These are phyloP conservation scores for Cystobasidiopsis lactophilus DNA, from an alignment of 768 basidiomycete genomes.

Conservation along the genomic window DNA sequence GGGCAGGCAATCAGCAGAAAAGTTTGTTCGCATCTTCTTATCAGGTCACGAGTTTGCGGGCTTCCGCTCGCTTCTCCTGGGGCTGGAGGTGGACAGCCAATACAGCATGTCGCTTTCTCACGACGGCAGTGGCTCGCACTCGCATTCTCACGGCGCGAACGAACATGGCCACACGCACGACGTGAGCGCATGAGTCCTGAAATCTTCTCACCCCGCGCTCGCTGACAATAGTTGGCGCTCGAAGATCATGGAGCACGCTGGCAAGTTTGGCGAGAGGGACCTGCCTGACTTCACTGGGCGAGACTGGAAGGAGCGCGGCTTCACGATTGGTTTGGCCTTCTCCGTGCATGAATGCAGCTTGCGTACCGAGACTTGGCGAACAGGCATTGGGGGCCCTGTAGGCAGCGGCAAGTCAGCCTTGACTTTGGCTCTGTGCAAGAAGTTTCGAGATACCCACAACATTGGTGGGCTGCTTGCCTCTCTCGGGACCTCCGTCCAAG, in stretches of 20 bases:
- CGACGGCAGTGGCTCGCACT: not conserved
- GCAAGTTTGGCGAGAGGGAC: slow-evolving; percentile 78
- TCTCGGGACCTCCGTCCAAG: not conserved
- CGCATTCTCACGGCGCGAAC: not conserved
- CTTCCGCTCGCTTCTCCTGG: no score
- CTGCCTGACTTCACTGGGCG: slow-evolving; percentile 63
- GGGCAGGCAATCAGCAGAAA: no score
- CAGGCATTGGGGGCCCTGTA: slow-evolving; percentile 10
- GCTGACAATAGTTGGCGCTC: no score
- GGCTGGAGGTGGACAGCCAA: no score
- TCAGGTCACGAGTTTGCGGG: no score
- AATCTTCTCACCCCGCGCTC: no score
- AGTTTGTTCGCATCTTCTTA: no score
- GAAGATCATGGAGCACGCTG: slow-evolving; percentile 23
- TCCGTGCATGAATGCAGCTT: not conserved
- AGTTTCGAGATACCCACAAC: slow-evolving; percentile 60
- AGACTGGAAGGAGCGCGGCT: slow-evolving; percentile 79
- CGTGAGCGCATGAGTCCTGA: no score
- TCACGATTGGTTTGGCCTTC: slow-evolving; percentile 48
- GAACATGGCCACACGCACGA: slow-evolving; percentile 9
- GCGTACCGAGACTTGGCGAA: not conserved
- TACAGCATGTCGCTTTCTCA: no score
- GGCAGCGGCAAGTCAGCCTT: slow-evolving; percentile 59
- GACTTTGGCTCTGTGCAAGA: slow-evolving; percentile 68
- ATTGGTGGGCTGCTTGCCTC: slow-evolving; percentile 39